These are phyloP conservation scores for Pichia membranifaciens DNA, from an alignment of 805 yeast genomes.

Conservation along the genomic window DNA sequence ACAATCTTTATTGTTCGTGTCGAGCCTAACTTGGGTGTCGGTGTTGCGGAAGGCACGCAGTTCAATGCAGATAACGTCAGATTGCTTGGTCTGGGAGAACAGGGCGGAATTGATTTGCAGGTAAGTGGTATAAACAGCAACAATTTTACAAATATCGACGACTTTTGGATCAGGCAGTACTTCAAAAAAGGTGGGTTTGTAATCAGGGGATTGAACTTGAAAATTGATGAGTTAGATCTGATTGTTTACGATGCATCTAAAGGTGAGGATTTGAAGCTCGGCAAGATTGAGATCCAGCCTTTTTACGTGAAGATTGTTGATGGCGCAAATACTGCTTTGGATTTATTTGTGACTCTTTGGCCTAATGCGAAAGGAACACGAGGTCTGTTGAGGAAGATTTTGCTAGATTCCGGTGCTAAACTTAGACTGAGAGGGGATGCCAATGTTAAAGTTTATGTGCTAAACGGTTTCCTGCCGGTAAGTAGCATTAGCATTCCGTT, in stretches of 20 bases:
- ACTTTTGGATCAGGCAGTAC: slow-evolving; percentile 20
- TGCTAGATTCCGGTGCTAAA: slow-evolving; percentile 28
- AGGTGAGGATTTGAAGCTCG: slow-evolving; percentile 25
- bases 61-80: slow-evolving; percentile 29
- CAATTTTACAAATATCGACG: slow-evolving; percentile 29
- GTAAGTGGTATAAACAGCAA: slow-evolving; percentile 29
- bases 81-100: slow-evolving; percentile 28
- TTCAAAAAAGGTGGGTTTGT: slow-evolving; percentile 32
- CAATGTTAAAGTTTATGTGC: slow-evolving; percentile 25
- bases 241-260: slow-evolving; percentile 22
- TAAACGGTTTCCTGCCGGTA: slow-evolving; percentile 31
- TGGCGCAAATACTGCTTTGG: slow-evolving; percentile 22
- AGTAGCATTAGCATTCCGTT: slow-evolving; percentile 28
- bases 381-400: slow-evolving; percentile 29
- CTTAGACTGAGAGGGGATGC: slow-evolving; percentile 33
- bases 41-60: slow-evolving; percentile 28
- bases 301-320: slow-evolving; percentile 31
- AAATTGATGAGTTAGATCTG: slow-evolving; percentile 29
- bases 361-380: slow-evolving; percentile 32
- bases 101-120: slow-evolving; percentile 30
- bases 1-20: slow-evolving; percentile 16
- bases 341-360: slow-evolving; percentile 26
- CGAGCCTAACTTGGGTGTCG: slow-evolving; percentile 27
- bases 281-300: slow-evolving; percentile 30
- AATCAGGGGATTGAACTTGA: slow-evolving; percentile 25